These are phyloP conservation scores for Phytopythium montanum DNA, from an alignment of 352 stramenopile genomes.

Conservation along the genomic window DNA sequence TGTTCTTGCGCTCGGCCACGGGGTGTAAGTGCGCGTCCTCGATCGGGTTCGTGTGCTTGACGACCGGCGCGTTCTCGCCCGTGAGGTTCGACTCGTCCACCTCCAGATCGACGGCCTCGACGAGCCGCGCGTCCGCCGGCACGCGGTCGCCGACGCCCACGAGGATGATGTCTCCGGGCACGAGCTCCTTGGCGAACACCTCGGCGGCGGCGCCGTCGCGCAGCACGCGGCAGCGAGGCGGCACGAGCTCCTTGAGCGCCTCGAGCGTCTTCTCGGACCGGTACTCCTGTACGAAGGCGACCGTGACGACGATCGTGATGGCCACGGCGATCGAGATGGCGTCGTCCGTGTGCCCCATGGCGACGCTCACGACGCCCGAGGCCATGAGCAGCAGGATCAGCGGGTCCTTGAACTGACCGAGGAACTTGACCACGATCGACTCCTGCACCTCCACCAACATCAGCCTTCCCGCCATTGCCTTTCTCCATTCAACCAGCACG, in stretches of 20 bases:
- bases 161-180: conserved; percentile 85
- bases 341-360: conserved; percentile 94
- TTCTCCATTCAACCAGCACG: background rate
- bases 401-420: conserved; percentile 96
- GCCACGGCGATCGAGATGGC: conserved; percentile 94
- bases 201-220: conserved; percentile 51
- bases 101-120: conserved; percentile 85
- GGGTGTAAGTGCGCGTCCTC: conserved; percentile 62
- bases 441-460: conserved; percentile 20
- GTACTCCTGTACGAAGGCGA: conserved; percentile 93
- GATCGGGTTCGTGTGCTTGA: conserved; percentile 62
- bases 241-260: conserved; percentile 77
- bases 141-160: conserved; percentile 93
- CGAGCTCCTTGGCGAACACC: conserved; percentile 71
- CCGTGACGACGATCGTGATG: conserved; percentile 95
- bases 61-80: conserved; percentile 88
- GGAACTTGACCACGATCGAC: conserved; percentile 90
- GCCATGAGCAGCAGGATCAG: conserved; percentile 95
- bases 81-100: conserved; percentile 95
- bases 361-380: conserved; percentile 87
- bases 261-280: conserved; percentile 86
- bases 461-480: background rate
- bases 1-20: conserved; percentile 83
- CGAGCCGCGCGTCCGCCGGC: conserved; percentile 88
- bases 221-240: conserved; percentile 64